phyloP scores from a whole-genome alignment of 805 yeast genomes.

The Ogataea trehaloabstinens region DNA sequence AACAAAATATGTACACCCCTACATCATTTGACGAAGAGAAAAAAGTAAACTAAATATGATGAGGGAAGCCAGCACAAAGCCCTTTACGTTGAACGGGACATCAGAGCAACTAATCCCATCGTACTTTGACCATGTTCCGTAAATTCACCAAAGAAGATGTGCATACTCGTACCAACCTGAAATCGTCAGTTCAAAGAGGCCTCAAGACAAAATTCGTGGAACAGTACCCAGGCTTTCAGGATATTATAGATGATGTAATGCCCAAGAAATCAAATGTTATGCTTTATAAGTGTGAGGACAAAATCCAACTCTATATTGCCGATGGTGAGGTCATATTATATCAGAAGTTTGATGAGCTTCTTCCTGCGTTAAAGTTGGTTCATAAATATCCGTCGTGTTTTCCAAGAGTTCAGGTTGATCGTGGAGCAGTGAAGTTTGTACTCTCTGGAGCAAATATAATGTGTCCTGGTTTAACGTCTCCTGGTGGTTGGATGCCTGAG shows the following conservation, averaged over 20 bases:
- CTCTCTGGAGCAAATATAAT: constrained; percentile 94
- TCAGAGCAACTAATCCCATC: no score
- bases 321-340: constrained; percentile 73
- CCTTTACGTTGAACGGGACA: no score
- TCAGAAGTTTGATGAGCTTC: constrained; percentile 77
- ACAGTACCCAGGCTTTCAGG: constrained; percentile 74
- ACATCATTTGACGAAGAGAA: no score
- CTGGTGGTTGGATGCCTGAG: constrained; percentile 81
- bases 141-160: constrained; percentile 79
- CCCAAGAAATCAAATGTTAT: constrained; percentile 87
- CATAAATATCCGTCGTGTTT: constrained; percentile 82
- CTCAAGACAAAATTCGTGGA: constrained; percentile 69
- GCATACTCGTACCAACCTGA: constrained; percentile 86
- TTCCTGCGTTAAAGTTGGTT: constrained; percentile 72
- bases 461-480: constrained; percentile 92
- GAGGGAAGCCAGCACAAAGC: no score
- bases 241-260: constrained; percentile 72
- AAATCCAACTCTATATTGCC: constrained; percentile 71
- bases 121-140: constrained; percentile 34
- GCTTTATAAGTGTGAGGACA: constrained; percentile 84
- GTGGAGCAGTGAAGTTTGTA: constrained; percentile 95
- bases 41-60: no score
- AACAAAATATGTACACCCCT: no score
- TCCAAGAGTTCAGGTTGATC: constrained; percentile 85
- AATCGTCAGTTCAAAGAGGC: constrained; percentile 92